These are phyloP conservation scores for Mycena galericulata DNA, from an alignment of 768 basidiomycete genomes.

Conservation along the genomic window DNA sequence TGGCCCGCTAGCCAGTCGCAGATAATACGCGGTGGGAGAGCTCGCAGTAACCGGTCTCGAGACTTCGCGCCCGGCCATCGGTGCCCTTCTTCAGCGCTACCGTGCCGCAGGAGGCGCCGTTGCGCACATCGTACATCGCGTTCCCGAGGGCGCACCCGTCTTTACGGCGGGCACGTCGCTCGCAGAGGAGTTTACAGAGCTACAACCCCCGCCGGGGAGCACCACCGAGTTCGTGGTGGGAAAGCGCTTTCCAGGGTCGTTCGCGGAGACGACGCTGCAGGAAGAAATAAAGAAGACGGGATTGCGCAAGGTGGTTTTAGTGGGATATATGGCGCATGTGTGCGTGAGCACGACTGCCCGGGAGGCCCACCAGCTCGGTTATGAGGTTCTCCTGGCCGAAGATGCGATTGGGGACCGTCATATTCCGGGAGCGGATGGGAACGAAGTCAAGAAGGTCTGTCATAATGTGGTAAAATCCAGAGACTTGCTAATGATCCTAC, in stretches of 20 bases:
- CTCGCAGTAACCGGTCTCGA: conserved; percentile 18
- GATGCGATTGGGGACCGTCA: conserved; percentile 29
- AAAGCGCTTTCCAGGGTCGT: conserved; percentile 26
- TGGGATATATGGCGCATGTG: conserved; percentile 27
- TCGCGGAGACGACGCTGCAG: conserved; percentile 18
- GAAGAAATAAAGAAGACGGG: conserved; percentile 11
- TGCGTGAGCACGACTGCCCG: conserved; percentile 30
- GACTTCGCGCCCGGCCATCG: conserved; percentile 21
- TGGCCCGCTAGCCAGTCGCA: no score
- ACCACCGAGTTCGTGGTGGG: conserved; percentile 1
- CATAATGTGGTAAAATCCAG: neutral
- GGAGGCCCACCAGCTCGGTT: conserved; percentile 20
- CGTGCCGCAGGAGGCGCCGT: conserved; percentile 14
- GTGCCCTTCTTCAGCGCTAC: conserved; percentile 19
- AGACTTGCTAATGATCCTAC: neutral
- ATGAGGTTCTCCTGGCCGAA: conserved; percentile 3
- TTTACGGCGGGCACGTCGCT: conserved; percentile 29
- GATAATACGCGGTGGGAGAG: conserved; percentile 9
- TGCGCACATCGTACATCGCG: conserved; percentile 24
- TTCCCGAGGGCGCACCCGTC: conserved; percentile 14
- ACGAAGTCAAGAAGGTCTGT: conserved; percentile 13
- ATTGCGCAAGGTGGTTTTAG: conserved; percentile 20
- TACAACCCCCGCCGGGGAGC: neutral
- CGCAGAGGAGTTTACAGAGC: conserved; percentile 22
- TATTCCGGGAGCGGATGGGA: conserved; percentile 15